phyloP scores from a whole-genome alignment of 2,329 filamentous ascomycete genomes.

The Hirsutella thompsonii region DNA sequence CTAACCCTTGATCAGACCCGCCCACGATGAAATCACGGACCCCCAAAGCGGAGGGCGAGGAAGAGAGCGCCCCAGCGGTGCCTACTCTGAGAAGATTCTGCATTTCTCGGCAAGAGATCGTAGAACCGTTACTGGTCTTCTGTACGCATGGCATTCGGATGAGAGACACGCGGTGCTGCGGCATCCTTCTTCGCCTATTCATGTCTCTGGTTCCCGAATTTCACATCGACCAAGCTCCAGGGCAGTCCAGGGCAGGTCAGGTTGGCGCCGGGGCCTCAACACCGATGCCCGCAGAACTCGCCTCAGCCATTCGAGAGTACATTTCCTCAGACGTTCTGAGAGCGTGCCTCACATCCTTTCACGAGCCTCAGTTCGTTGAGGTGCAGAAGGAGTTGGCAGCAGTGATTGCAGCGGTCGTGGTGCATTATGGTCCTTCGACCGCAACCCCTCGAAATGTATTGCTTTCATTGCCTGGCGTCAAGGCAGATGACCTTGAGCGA shows the following conservation, averaged over 20 bases:
- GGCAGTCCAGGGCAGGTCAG: constrained; percentile 6
- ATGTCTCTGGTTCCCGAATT: constrained; percentile 78
- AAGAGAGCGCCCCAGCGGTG: constrained; percentile 22
- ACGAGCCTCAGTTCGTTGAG: constrained; percentile 95
- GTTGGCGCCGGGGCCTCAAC: constrained; percentile 21
- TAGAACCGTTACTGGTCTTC: constrained; percentile 84
- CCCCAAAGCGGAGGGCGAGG: constrained; percentile 10
- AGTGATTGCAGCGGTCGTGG: constrained; percentile 75
- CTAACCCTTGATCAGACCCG: constrained; percentile 15
- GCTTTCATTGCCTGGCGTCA: constrained; percentile 68
- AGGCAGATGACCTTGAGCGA: constrained; percentile 50
- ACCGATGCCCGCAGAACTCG: constrained; percentile 38
- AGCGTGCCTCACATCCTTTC: constrained; percentile 77
- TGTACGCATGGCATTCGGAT: constrained; percentile 83
- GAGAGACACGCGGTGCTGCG: constrained; percentile 79
- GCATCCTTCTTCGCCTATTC: constrained; percentile 75
- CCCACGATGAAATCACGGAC: constrained; percentile 14
- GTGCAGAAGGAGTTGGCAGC: constrained; percentile 84
- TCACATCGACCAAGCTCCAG: constrained; percentile 34
- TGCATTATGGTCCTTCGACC: constrained; percentile 59
- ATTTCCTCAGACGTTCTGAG: constrained; percentile 81
- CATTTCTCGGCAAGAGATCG: constrained; percentile 60
- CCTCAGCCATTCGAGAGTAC: constrained; percentile 69
- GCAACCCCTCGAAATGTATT: constrained; percentile 62
- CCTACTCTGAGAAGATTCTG: constrained; percentile 70